Evolutionary conservation across 1,284 basidiomycete genomes (phyloP).

Genomic region (Moesziomyces aphidis): DNA sequence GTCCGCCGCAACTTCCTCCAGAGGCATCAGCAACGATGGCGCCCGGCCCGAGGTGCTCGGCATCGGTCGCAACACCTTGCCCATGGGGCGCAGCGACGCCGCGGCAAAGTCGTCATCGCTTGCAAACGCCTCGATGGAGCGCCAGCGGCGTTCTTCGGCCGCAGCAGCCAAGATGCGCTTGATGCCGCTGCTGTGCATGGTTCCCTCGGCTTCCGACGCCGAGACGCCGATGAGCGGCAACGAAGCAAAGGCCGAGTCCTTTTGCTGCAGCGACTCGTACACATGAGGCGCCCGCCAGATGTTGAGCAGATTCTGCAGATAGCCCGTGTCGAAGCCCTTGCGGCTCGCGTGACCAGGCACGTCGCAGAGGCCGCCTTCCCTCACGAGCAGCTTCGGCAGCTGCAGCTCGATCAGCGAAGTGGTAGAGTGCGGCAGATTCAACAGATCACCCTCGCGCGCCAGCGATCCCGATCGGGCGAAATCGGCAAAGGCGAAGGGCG

Average conservation of each 20-base stretch:
- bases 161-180: slow-evolving; percentile 72
- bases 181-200: slow-evolving; percentile 73
- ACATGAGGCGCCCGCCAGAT: slow-evolving; percentile 92
- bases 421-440: slow-evolving; percentile 83
- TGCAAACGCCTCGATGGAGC: slow-evolving; percentile 34
- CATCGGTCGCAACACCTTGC: slow-evolving; percentile 65
- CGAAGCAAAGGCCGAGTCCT: slow-evolving; percentile 77
- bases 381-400: slow-evolving; percentile 82
- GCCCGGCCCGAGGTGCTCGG: slow-evolving; percentile 58
- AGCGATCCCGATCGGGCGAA: slow-evolving; percentile 86
- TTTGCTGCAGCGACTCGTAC: slow-evolving; percentile 76
- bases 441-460: slow-evolving; percentile 84
- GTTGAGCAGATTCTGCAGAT: slow-evolving; percentile 81
- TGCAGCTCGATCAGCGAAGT: slow-evolving; percentile 84
- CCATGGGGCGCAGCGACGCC: slow-evolving; percentile 65
- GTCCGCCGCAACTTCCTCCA: slow-evolving; percentile 75
- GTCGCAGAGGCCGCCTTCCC: slow-evolving; percentile 80
- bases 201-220: slow-evolving; percentile 75
- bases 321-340: slow-evolving; percentile 74
- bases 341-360: slow-evolving; percentile 76
- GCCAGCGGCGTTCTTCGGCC: slow-evolving; percentile 45
- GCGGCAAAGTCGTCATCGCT: slow-evolving; percentile 77
- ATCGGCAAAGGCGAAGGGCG: slow-evolving; percentile 87
- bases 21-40: slow-evolving; percentile 71
- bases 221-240: slow-evolving; percentile 77